These are phyloP conservation scores for Fusarium falciforme DNA, from an alignment of 2,329 filamentous ascomycete genomes.

Conservation along the genomic window DNA sequence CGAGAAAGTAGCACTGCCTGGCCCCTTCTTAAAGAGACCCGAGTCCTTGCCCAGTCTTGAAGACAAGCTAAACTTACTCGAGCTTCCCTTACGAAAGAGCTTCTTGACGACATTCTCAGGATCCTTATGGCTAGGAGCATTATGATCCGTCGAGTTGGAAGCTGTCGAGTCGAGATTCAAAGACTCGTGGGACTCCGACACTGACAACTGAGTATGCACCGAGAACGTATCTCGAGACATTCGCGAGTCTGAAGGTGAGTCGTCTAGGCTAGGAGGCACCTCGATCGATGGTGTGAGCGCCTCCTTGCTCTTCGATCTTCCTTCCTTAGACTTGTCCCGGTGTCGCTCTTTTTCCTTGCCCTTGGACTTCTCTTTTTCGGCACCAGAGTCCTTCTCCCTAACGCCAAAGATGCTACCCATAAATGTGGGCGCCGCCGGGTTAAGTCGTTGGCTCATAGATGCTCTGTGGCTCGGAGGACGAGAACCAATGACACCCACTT, in stretches of 20 bases:
- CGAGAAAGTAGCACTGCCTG: slow-evolving; percentile 66
- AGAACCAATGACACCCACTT: slow-evolving; percentile 82
- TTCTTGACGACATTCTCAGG: slow-evolving; percentile 69
- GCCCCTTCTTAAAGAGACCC: slow-evolving; percentile 68
- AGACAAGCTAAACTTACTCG: slow-evolving; percentile 73
- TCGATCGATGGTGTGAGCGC: slow-evolving; percentile 54
- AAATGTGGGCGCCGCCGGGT: slow-evolving; percentile 91
- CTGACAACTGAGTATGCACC: slow-evolving; percentile 67
- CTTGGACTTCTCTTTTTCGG: slow-evolving; percentile 37
- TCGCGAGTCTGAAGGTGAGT: slow-evolving; percentile 64
- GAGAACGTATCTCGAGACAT: slow-evolving; percentile 68
- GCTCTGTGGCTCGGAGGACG: slow-evolving; percentile 64
- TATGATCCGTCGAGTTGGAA: slow-evolving; percentile 68
- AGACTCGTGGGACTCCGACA: slow-evolving; percentile 71
- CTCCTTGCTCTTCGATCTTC: slow-evolving; percentile 53
- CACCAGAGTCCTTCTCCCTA: slow-evolving; percentile 51
- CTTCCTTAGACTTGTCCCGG: slow-evolving; percentile 49
- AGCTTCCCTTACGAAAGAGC: slow-evolving; percentile 73
- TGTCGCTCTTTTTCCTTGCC: slow-evolving; percentile 50
- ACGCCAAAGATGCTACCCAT: slow-evolving; percentile 75
- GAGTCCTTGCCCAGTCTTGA: slow-evolving; percentile 67
- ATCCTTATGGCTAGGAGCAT: slow-evolving; percentile 58
- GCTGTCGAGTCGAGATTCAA: slow-evolving; percentile 65
- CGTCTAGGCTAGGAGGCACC: slow-evolving; percentile 51
- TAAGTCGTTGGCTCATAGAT: slow-evolving; percentile 72